Base-by-base conservation (phyloP, 2,329 filamentous ascomycete species). In the Trichoderma afroharzianum region DNA sequence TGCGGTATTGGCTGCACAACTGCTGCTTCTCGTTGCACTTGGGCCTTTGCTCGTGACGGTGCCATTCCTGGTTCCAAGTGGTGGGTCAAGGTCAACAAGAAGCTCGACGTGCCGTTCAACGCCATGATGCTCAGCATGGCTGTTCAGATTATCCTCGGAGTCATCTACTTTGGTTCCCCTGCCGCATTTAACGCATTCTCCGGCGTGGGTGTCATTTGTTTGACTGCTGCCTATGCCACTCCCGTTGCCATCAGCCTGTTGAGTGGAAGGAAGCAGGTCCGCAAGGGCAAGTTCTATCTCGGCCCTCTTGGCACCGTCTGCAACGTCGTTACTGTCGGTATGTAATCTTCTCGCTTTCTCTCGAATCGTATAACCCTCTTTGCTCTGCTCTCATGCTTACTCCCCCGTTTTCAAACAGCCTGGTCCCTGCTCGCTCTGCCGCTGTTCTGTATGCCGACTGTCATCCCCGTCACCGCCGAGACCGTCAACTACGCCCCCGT, bases 401-500 rank as follows among this genome's bases (percentile, higher is more conserved):
- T 18, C 62, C 18, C 30, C 24, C 62, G 26, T 15, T 50, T 55
- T 62, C 39, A 43, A 15, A 68, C 75, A 90, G 88, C 82, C 67
- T 93, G 91, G 91, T 91, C 89, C 69, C 75, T 85, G 15, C 85
- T 94, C 68, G 91, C 90, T 43, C 88, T 93, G 67, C 91, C 91
- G 1, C 86, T 93, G 18, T 93, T 93, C 84, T 93, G 89, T 81
- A 92, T 92, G 89, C 91, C 91, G 0, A 86, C 88, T 0, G 81
- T 81, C 57, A 82, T 92, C n/a, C 89, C 89, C 6, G 89, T 92
- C 50, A 86, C 85, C 0, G 80, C 77, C 33, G 78, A 81, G 21
- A 85, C 83, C 50, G 91, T 93, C 84, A 94, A 94, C 84, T 94
- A 93, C 80, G 91, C 91, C 1, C 89, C 89, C 15, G 91, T 90